Evolutionary conservation across 805 yeast genomes (phyloP).

Genomic region (Lachancea mirantina): DNA sequence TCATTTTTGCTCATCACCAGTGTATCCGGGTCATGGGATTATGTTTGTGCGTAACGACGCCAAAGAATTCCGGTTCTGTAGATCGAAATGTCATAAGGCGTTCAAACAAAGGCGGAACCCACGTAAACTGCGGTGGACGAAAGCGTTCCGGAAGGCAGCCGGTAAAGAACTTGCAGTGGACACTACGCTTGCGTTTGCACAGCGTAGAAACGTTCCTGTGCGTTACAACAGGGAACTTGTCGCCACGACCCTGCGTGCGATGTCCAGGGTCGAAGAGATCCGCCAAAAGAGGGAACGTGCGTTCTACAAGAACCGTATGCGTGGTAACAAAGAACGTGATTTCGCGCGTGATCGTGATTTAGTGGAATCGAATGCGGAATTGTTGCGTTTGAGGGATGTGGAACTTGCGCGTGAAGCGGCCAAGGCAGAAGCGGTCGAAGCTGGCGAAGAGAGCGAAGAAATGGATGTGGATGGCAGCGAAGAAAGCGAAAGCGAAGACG

Average conservation of each 20-base stretch:
- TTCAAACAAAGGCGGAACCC: slow-evolving; percentile 99
- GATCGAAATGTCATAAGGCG: slow-evolving; percentile 95
- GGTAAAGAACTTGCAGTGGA: slow-evolving; percentile 98
- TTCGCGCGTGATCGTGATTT: slow-evolving; percentile 80
- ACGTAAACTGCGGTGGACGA: slow-evolving; percentile 96
- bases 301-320: slow-evolving; percentile 98
- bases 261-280: slow-evolving; percentile 93
- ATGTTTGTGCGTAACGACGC: slow-evolving; percentile 98
- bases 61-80: slow-evolving; percentile 93
- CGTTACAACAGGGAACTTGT: slow-evolving; percentile 96
- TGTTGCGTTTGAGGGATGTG: slow-evolving; percentile 87
- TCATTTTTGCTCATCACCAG: slow-evolving; percentile 97
- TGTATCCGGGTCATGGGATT: slow-evolving; percentile 90
- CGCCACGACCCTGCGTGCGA: slow-evolving; percentile 86
- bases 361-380: slow-evolving; percentile 81
- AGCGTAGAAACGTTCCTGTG: slow-evolving; percentile 96
- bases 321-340: slow-evolving; percentile 86
- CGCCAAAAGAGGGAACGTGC: slow-evolving; percentile 95
- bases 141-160: slow-evolving; percentile 97
- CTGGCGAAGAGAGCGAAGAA: slow-evolving; percentile 35
- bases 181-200: slow-evolving; percentile 90
- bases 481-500: slow-evolving; percentile 42
- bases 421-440: slow-evolving; percentile 55
- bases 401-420: slow-evolving; percentile 75
- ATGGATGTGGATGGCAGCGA: slow-evolving; percentile 41